Percentiles rank a stretch among this genome's conserved stretches.
phyloP scores from a whole-genome alignment of 495 filamentous ascomycete species.

The Talaromyces trachyspermus region DNA sequence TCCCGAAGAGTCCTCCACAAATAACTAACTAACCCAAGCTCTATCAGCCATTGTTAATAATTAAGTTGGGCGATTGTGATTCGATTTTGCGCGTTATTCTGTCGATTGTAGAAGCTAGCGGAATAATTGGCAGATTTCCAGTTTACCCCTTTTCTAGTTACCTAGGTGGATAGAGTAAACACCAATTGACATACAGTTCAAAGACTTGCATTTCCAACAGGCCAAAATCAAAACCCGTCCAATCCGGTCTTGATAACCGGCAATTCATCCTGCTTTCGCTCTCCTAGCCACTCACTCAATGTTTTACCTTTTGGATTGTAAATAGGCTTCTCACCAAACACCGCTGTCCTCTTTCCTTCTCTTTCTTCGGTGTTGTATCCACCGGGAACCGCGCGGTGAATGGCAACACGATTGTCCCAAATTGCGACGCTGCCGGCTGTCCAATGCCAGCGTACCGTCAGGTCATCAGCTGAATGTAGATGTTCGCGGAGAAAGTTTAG shows the following conservation, averaged over 20 bases:
- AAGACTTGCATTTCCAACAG: no score
- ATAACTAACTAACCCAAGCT: no score
- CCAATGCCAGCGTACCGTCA: conserved; percentile 49
- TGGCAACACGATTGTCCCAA: conserved; percentile 44
- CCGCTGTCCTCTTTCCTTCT: conserved; percentile 44
- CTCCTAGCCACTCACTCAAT: not conserved
- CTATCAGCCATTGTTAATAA: no score
- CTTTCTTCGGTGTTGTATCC: conserved; percentile 35
- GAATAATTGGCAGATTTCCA: no score
- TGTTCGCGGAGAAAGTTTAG: conserved; percentile 45
- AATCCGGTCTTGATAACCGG: conserved; percentile 1
- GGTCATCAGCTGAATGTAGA: conserved; percentile 47
- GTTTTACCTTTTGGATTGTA: not conserved
- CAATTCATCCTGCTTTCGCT: not conserved
- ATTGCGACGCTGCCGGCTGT: conserved; percentile 45
- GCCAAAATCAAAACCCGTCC: conserved; percentile 5
- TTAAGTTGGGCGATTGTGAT: no score
- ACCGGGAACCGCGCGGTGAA: conserved; percentile 47
- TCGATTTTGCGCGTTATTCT: no score
- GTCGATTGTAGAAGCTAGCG: no score
- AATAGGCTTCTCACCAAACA: conserved; percentile 44
- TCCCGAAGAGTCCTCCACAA: no score
- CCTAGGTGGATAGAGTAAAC: no score
- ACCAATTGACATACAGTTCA: no score
- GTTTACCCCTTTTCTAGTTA: no score